Conservation (phyloP, 1,284 basidiomycete species). For the Austroboletus novae-zelandiae region DNA sequence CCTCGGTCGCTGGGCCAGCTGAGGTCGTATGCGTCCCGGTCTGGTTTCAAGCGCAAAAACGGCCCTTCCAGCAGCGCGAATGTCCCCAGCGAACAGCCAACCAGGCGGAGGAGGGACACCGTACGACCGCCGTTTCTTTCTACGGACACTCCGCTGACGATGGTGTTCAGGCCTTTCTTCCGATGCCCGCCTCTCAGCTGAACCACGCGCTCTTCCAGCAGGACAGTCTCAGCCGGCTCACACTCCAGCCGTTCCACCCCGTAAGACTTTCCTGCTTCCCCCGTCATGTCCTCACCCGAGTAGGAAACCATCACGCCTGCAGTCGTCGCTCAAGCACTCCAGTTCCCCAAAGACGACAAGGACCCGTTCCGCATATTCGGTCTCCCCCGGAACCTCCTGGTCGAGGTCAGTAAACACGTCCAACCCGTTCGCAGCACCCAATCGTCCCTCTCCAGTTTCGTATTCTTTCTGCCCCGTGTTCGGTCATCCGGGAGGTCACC, state of each 20-base stretch:
- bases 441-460: constrained; percentile 49
- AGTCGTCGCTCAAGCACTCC: constrained; percentile 30
- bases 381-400: constrained; percentile 58
- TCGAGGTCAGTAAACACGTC: constrained; percentile 53
- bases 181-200: constrained; percentile 37
- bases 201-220: constrained; percentile 57
- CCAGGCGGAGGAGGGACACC: constrained; percentile 29
- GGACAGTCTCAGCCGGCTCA: constrained; percentile 51
- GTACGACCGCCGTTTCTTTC: constrained; percentile 3
- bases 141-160: constrained; percentile 1
- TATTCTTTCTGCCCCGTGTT: constrained; percentile 59
- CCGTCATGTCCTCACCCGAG: background rate
- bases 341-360: constrained; percentile 38
- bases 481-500: constrained; percentile 66
- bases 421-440: background rate
- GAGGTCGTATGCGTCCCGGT: constrained; percentile 23
- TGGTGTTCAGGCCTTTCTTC: constrained; percentile 27
- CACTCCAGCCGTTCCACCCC: constrained; percentile 42
- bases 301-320: constrained; percentile 32
- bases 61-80: constrained; percentile 13
- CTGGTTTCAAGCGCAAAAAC: constrained; percentile 26
- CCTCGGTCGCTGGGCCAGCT: background rate
- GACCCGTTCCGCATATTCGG: constrained; percentile 61
- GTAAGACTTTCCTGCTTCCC: constrained; percentile 12
- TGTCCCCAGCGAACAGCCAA: constrained; percentile 19